These are phyloP conservation scores for Cercospora canescens DNA, from an alignment of 2,329 filamentous ascomycete species.

Conservation along the genomic window DNA sequence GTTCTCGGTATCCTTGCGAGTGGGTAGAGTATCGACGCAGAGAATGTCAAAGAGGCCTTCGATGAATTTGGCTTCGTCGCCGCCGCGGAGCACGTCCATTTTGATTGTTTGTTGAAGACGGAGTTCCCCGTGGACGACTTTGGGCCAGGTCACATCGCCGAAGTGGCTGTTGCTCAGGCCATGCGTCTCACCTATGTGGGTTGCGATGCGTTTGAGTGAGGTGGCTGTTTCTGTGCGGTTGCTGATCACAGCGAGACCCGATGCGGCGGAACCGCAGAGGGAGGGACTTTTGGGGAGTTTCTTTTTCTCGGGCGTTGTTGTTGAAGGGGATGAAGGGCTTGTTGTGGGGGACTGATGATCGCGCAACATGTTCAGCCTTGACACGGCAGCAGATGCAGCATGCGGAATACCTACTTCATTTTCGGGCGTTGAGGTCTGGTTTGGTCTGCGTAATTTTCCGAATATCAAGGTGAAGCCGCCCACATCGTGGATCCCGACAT, in stretches of 20 bases:
- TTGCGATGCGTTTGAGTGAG: slow-evolving; percentile 54
- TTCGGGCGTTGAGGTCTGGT: not conserved
- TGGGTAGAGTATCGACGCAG: slow-evolving; percentile 56
- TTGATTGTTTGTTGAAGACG: slow-evolving; percentile 53
- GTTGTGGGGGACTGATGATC: slow-evolving; percentile 8
- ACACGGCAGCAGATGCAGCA: not conserved
- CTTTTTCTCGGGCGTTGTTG: not conserved
- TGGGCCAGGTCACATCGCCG: slow-evolving; percentile 61
- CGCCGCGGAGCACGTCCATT: slow-evolving; percentile 40
- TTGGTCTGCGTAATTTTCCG: slow-evolving; percentile 45
- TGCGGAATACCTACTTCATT: slow-evolving; percentile 13
- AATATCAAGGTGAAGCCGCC: slow-evolving; percentile 65
- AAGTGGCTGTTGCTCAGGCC: slow-evolving; percentile 64
- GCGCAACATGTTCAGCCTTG: slow-evolving; percentile 11
- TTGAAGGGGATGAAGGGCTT: not conserved
- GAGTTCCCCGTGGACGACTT: slow-evolving; percentile 59
- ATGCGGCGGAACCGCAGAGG: slow-evolving; percentile 12
- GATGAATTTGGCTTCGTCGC: slow-evolving; percentile 51
- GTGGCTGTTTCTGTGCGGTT: slow-evolving; percentile 58
- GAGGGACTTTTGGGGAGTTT: slow-evolving; percentile 2
- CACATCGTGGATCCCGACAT: slow-evolving; percentile 56
- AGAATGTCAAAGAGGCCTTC: slow-evolving; percentile 54
- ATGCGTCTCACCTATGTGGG: slow-evolving; percentile 51
- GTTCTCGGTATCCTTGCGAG: slow-evolving; percentile 48
- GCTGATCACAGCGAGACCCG: slow-evolving; percentile 58